phyloP scores from a whole-genome alignment of 2,329 filamentous ascomycete species.

The Plectosphaerella cucumerina region DNA sequence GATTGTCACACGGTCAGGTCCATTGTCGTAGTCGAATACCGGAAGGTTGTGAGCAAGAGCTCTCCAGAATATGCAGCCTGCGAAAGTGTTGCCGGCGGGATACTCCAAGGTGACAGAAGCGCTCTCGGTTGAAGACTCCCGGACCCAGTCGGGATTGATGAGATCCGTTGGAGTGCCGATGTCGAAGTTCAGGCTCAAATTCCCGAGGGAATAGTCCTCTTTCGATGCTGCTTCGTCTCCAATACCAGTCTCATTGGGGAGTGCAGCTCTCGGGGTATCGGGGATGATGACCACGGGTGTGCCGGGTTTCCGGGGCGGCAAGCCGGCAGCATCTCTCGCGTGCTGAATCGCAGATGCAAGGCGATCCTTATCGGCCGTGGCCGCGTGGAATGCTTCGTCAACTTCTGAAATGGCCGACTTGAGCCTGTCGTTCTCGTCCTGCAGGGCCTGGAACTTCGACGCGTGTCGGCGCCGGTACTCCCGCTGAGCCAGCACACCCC shows the following conservation, averaged over 20 bases:
- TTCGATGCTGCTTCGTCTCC: not conserved
- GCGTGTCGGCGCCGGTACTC: conserved; percentile 17
- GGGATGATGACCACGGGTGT: no score
- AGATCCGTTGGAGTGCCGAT: not conserved
- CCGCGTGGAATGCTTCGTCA: not conserved
- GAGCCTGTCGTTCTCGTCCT: conserved; percentile 14
- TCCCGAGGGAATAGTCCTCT: no score
- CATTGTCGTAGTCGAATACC: not conserved
- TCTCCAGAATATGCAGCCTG: not conserved
- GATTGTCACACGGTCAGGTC: not conserved
- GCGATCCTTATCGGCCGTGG: not conserved
- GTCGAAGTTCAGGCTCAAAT: no score
- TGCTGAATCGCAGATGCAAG: not conserved
- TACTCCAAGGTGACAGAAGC: not conserved
- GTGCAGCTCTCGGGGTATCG: not conserved
- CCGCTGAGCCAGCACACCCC: conserved; percentile 15
- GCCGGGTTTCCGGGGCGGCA: not conserved
- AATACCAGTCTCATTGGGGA: not conserved
- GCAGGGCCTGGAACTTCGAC: conserved; percentile 12
- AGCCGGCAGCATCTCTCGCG: conserved; percentile 3
- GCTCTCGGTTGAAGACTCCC: not conserved
- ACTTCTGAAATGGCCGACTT: conserved; percentile 8
- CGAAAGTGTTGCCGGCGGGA: not conserved
- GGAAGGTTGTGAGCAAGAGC: not conserved
- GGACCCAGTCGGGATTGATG: no score